Base-by-base conservation (phyloP, 768 basidiomycete genomes). In the Dioszegia aurantiaca region DNA sequence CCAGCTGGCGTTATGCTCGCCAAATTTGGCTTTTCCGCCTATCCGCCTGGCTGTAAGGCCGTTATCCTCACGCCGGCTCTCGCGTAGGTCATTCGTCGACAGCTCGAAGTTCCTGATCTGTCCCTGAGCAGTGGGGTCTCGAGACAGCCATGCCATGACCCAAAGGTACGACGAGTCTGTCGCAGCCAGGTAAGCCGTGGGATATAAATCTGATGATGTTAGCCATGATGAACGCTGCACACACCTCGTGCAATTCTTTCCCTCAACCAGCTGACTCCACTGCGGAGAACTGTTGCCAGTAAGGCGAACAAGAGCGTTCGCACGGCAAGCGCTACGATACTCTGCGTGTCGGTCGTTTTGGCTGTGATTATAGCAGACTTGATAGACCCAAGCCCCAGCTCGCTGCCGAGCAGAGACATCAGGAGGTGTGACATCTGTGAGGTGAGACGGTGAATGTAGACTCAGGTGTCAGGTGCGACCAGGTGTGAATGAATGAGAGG, bases 131-230 rank as follows among this genome's bases (percentile, higher is more conserved):
- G 36, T 36, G 2, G 59, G 49, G 42, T 68, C 66, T 54, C 66
- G 69, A 10, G 69, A 61, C 17, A 71, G 39, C 47, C 52, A 71
- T 4, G 66, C 55, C 46, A 56, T 61, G n/a, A 71, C 51, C 66
- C 69, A 71, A 16, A 36, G 26, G 55, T 55, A 68, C 6, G 66
- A 54, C 10, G 61, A 51, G 37, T 71, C 67, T 5, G 11, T 26
- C 30, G 16, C 24, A n/a, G 53, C 8, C 23, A 71, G 58, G 54
- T 66, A 67, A 1, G 64, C 61, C 19, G 64, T 61, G 2, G 69
- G 66, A 47, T 58, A 68, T 16, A 71, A 42, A 31, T 23, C 28
- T 51, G 36, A 10, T 14, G 17, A 3, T 14, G 16, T 41, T 39
- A 48, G 54, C 27, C 3, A 33, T 6, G 33, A 33, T n/a, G n/a